Evolutionary conservation across 306 rosid species (phyloP), one percentile per base, ranked within the genome.

Genomic region (Dicorynia guianensis): DNA sequence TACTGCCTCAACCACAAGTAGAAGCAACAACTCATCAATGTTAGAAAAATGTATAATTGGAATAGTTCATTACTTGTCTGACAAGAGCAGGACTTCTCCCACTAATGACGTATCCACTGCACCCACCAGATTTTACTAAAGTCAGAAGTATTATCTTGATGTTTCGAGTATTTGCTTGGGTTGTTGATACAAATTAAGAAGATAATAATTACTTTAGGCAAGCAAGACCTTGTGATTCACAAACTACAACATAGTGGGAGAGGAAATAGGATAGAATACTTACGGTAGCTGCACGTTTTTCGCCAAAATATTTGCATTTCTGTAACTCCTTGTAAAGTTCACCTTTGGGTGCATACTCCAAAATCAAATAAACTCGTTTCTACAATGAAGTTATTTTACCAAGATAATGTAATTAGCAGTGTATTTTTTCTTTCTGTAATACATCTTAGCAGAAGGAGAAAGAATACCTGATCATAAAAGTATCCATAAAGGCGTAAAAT

Each of bases 221-320:
- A 47, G 8, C 11, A 33, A 40, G 19, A 59, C 1, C 52, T 34
- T 50, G 57, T 61, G 60, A 48, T 54, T 52, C 47, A 38, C 57
- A 46, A 60, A 50, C 42, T 13, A 52, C 34, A 11, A 34, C 4
- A 17, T 13, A 13, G 35, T 9, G 25, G 33, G 20, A 6, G 33
- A 18, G 44, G 15, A 44, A 44, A 19, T 4, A 55, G 17, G 14
- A n/a, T 14, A 44, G 53, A 71, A 49, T 62, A 85, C 97, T 90
- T 87, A 96, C 99, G 39, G 99, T 96, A 63, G 99, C 99, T 55
- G 98, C 93, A 61, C 99, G 99, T 71, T 98, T 88, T 90, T 96
- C 99, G 62, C 99, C 89, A 79, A 96, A 96, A 83, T 92, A 96
- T 76, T 96, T 90, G 87, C 98, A 93, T 81, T 88, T 89, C 78